Evolutionary conservation across 1,139 yeast genomes (phyloP), one percentile per base, ranked within the genome.

Genomic region (Scheffersomyces segobiensis): DNA sequence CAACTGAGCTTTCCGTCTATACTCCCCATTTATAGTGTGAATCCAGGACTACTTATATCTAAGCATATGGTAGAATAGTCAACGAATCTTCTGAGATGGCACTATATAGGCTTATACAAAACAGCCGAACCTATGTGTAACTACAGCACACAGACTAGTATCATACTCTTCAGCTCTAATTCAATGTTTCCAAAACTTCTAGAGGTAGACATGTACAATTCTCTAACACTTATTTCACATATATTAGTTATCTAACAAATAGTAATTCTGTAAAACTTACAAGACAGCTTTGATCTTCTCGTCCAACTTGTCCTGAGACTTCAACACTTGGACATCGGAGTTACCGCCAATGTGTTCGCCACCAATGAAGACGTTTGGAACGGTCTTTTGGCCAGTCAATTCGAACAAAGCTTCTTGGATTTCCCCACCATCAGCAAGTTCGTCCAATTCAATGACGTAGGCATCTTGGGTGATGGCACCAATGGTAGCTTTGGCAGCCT

Each of bases 311-410:
- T 64, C 72, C 20, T 56, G 57, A 19, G 67, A 62, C 26, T 80
- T 79, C 72, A 87, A 81, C 53, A 81, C 78, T 77, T 91, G 96
- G 62, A 93, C 80, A 66, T 90, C 97, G 55, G 93, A 88, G 83
- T 92, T 91, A 60, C 99, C 99, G 62, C 99, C 99, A 68, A 95
- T 86, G 78, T 92, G 97, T 76, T 91, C 83, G 60, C 97, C 97
- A 55, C 83, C 87, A 72, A 95, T 93, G 77, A 89, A 93, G 64
- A 95, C 85, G 75, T 90, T 93, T 62, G 99, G 99, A 59, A 95
- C 98, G 50, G 98, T 92, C 66, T 86, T 83, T 80, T 95, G 98
- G 62, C 97, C 97, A 50, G 96, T 89, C 63, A 92, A 74, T 69
- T 89, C 87, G 53, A 70, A 72, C 62, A 95, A 82, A 59, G 96